These are phyloP conservation scores for Theobroma grandiflorum DNA, from an alignment of 441 rosid species.

Conservation along the genomic window DNA sequence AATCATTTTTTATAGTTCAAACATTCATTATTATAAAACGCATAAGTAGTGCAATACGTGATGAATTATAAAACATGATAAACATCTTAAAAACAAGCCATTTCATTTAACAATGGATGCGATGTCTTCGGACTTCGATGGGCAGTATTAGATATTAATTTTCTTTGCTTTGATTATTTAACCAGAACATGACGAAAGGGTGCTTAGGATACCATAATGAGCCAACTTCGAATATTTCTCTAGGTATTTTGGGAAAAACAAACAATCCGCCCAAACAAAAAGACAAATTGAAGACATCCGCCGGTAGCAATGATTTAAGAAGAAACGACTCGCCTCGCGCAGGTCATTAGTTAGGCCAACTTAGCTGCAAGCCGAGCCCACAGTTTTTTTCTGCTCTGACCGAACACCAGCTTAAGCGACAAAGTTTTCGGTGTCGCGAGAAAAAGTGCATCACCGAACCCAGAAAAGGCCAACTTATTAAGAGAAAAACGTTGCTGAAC, in stretches of 20 bases:
- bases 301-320: neutral
- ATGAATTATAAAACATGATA: neutral
- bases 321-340: neutral
- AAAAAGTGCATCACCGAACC: neutral
- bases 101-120: neutral
- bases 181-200: neutral
- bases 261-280: neutral
- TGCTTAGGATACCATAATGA: too few species aligned
- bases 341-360: neutral
- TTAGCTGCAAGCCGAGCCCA: neutral
- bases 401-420: neutral
- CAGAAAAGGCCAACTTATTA: neutral
- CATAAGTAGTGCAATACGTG: neutral
- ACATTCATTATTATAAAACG: neutral
- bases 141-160: neutral
- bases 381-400: neutral
- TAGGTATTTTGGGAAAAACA: neutral
- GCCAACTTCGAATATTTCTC: neutral
- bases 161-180: neutral
- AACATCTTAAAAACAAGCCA: neutral
- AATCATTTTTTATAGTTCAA: neutral
- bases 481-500: neutral
- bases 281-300: neutral
- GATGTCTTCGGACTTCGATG: too few species aligned
- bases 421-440: neutral